Evolutionary conservation across 139 green algal genomes (phyloP).

Genomic region (Tetradesmus obliquus): DNA sequence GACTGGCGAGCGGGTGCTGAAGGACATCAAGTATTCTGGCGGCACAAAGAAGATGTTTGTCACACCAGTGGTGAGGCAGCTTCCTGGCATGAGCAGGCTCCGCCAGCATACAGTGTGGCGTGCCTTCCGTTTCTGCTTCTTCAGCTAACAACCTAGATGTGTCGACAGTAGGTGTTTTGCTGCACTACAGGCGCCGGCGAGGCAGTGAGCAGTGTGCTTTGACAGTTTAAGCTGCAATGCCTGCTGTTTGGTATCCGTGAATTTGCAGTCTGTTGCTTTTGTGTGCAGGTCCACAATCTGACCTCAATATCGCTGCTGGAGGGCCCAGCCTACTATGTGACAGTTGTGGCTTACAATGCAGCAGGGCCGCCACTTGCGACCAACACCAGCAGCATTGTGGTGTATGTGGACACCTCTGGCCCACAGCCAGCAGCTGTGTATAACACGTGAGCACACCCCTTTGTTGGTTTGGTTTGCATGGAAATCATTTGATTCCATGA

Average conservation of each 20-base stretch:
- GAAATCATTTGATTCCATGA: not conserved
- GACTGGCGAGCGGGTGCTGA: not conserved
- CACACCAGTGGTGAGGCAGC: slow-evolving; percentile 1
- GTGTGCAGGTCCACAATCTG: slow-evolving; percentile 21
- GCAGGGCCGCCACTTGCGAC: slow-evolving; percentile 44
- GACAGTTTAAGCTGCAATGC: not conserved
- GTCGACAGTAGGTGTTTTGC: not conserved
- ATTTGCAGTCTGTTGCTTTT: not conserved
- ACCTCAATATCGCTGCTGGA: slow-evolving; percentile 4
- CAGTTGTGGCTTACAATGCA: slow-evolving; percentile 60
- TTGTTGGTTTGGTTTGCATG: not conserved
- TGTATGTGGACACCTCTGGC: slow-evolving; percentile 57
- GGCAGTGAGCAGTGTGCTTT: not conserved
- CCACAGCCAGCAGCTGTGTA: slow-evolving; percentile 46
- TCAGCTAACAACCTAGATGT: too few species aligned
- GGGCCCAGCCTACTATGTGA: slow-evolving; percentile 65
- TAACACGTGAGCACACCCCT: slow-evolving; percentile 44
- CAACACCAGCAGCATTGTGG: slow-evolving; percentile 45
- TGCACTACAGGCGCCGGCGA: not conserved
- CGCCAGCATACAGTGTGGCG: not conserved
- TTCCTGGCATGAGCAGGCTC: not conserved
- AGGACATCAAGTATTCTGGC: slow-evolving; percentile 33
- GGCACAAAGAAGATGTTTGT: slow-evolving; percentile 35
- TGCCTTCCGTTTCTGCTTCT: not conserved
- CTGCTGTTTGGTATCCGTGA: not conserved